Percentiles rank a stretch among this genome's conserved stretches.
These are phyloP conservation scores for Amauroascus verrucosus DNA, from an alignment of 2,329 filamentous ascomycete species.

Conservation along the genomic window DNA sequence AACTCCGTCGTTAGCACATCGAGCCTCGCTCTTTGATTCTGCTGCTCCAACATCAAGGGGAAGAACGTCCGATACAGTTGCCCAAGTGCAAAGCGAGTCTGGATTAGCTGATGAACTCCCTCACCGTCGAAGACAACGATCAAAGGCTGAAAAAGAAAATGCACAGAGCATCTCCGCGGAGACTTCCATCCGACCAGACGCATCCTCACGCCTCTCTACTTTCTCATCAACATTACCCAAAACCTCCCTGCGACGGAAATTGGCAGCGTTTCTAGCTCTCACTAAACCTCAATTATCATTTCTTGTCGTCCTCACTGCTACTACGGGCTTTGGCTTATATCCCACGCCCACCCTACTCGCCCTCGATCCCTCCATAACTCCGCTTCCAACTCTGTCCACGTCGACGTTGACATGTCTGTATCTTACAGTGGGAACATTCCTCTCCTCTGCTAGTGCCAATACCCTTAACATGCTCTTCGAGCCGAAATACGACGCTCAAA, in stretches of 20 bases:
- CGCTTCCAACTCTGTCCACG: conserved; percentile 50
- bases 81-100: not conserved
- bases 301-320: conserved; percentile 81
- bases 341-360: conserved; percentile 78
- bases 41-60: conserved; percentile 10
- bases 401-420: conserved; percentile 87
- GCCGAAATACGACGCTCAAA: conserved; percentile 75
- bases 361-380: conserved; percentile 60
- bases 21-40: conserved; percentile 18
- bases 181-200: conserved; percentile 45
- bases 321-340: conserved; percentile 84
- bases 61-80: not conserved
- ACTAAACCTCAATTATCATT: conserved; percentile 92
- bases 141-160: conserved; percentile 27
- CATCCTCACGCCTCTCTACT: conserved; percentile 50
- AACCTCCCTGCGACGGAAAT: conserved; percentile 51
- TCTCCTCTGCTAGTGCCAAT: conserved; percentile 86
- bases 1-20: conserved; percentile 21
- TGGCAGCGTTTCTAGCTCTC: conserved; percentile 77
- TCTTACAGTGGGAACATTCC: conserved; percentile 76
- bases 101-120: conserved; percentile 27
- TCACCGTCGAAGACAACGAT: conserved; percentile 35
- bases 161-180: conserved; percentile 21
- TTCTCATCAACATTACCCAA: conserved; percentile 48
- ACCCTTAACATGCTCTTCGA: conserved; percentile 97